These are phyloP conservation scores for Rhizodiscina lignyota DNA, from an alignment of 495 filamentous ascomycete species.

Conservation along the genomic window DNA sequence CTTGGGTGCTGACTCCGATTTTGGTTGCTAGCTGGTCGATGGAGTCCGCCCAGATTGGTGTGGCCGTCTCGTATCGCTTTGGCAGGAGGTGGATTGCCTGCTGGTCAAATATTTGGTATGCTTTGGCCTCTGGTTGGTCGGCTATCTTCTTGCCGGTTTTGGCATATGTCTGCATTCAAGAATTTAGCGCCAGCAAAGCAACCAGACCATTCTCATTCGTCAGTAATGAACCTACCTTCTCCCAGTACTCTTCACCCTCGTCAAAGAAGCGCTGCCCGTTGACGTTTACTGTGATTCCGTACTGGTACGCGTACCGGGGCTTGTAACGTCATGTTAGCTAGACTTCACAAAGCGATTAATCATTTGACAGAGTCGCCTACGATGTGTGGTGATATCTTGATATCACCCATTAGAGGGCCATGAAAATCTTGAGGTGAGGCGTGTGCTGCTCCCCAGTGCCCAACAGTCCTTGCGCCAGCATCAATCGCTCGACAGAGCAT, in stretches of 20 bases:
- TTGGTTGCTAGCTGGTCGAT: conserved; percentile 26
- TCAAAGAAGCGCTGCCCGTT: conserved; percentile 43
- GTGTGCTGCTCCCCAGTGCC: conserved; percentile 32
- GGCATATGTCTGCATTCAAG: conserved; percentile 5
- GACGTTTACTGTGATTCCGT: conserved; percentile 43
- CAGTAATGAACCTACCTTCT: conserved; percentile 29
- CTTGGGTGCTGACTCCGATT: conserved; percentile 25
- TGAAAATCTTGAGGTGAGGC: background rate
- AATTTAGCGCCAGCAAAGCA: conserved; percentile 30
- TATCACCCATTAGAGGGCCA: background rate
- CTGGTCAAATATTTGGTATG: background rate
- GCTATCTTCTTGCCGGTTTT: background rate
- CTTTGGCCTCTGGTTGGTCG: background rate
- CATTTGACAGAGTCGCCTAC: conserved; percentile 42
- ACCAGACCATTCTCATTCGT: conserved; percentile 40
- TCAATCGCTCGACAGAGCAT: conserved; percentile 32
- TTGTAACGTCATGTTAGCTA: conserved; percentile 43
- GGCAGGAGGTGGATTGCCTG: background rate
- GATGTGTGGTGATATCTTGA: conserved; percentile 36
- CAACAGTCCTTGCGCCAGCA: conserved; percentile 28
- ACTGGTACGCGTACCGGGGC: conserved; percentile 41
- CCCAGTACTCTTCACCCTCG: conserved; percentile 42
- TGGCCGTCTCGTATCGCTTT: background rate
- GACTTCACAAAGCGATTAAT: conserved; percentile 32
- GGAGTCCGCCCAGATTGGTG: conserved; percentile 29